A percentile compares a stretch with the other conserved stretches of the same genome.
Conservation (phyloP, 2,329 filamentous ascomycete genomes). For the Xylariomycetidae sp. region DNA sequence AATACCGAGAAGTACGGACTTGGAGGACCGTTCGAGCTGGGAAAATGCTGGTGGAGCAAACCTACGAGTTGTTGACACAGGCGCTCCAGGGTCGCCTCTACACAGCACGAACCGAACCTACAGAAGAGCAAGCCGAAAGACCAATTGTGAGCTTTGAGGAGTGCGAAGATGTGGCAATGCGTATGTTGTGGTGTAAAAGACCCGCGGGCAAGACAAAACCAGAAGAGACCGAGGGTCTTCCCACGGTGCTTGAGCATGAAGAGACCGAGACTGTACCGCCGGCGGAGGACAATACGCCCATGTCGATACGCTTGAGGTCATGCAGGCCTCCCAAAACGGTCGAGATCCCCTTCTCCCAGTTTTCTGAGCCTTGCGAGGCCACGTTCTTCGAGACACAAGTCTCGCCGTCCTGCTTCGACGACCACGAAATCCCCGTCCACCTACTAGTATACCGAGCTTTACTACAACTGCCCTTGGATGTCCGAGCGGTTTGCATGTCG, state of each 20-base stretch:
- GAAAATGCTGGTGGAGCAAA: conserved; percentile 62
- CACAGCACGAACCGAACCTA: conserved; percentile 16
- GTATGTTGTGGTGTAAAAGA: conserved; percentile 71
- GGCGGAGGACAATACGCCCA: conserved; percentile 29
- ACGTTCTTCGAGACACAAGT: conserved; percentile 61
- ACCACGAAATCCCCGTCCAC: conserved; percentile 77
- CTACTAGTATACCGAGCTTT: conserved; percentile 71
- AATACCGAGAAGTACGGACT: conserved; percentile 75
- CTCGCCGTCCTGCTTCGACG: conserved; percentile 61
- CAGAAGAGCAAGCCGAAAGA: conserved; percentile 23
- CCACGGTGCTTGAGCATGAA: conserved; percentile 50
- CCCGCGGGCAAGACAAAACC: conserved; percentile 23
- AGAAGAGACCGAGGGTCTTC: conserved; percentile 29
- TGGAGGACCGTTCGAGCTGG: conserved; percentile 68
- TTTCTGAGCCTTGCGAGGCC: conserved; percentile 70
- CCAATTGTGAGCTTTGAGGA: conserved; percentile 61
- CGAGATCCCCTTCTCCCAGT: conserved; percentile 59
- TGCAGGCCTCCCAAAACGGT: conserved; percentile 47
- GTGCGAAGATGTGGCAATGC: conserved; percentile 71
- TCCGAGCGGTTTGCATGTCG: conserved; percentile 79
- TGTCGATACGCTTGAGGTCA: conserved; percentile 41
- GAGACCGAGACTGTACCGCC: conserved; percentile 32
- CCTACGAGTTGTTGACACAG: conserved; percentile 57
- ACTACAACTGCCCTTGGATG: conserved; percentile 71
- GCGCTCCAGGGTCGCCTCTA: conserved; percentile 26